These are phyloP conservation scores for Sphagnum fallax DNA, from an alignment of 228 moss, liverwort and hornwort genomes.

Conservation along the genomic window DNA sequence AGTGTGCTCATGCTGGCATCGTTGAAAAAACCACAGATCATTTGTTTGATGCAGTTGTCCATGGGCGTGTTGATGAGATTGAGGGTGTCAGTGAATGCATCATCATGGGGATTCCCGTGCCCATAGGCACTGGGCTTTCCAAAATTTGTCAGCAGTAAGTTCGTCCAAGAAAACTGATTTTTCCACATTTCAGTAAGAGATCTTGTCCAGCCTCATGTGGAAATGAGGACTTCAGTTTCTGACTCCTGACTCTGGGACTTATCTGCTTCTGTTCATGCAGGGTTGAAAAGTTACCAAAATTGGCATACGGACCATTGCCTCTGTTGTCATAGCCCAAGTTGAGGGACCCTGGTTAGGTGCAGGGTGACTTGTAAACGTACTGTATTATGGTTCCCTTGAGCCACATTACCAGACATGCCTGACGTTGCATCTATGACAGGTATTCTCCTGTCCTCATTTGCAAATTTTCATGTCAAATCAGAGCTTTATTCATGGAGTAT, in stretches of 20 bases:
- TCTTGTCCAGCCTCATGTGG: not conserved
- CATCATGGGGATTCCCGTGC: conserved; percentile 99
- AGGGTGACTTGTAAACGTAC: not conserved
- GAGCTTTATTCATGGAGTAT: no score
- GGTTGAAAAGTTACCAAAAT: conserved; percentile 67
- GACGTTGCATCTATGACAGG: not conserved
- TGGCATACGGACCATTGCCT: conserved; percentile 68
- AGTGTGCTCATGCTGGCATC: conserved; percentile 98
- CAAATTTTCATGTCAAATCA: no score
- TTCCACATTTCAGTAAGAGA: not conserved
- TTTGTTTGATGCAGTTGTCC: conserved; percentile 92
- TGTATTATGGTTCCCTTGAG: not conserved
- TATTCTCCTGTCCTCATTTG: not conserved
- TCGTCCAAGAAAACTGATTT: not conserved
- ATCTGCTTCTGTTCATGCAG: conserved; percentile 24
- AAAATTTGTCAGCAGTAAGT: conserved; percentile 93
- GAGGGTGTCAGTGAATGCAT: conserved; percentile 99
- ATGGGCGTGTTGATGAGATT: conserved; percentile 89
- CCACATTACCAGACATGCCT: no score
- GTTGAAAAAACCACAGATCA: conserved; percentile 96
- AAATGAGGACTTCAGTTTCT: not conserved
- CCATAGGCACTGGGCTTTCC: conserved; percentile 92
- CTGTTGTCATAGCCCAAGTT: conserved; percentile 40
- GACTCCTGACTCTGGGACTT: not conserved
- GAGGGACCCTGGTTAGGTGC: not conserved